Conservation (phyloP, 2,329 filamentous ascomycete species). For the Fonsecaea pugnacius region DNA sequence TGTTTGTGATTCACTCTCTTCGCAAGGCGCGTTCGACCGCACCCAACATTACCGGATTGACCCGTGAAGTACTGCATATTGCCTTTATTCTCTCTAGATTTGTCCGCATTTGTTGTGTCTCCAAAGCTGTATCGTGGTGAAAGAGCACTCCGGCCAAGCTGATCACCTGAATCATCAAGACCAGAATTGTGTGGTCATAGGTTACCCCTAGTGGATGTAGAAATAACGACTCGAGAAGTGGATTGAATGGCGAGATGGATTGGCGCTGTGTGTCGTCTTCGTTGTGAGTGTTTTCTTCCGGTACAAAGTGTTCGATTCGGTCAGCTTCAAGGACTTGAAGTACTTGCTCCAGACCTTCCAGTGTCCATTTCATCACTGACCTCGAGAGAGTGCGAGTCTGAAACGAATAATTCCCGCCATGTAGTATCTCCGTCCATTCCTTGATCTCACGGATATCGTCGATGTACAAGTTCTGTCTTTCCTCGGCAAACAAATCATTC, state of each 20-base stretch:
- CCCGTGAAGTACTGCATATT: slow-evolving; percentile 32
- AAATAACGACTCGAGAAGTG: background rate
- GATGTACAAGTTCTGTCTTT: slow-evolving; percentile 93
- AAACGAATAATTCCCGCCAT: slow-evolving; percentile 14
- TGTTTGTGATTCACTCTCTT: slow-evolving; percentile 35
- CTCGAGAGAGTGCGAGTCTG: slow-evolving; percentile 18
- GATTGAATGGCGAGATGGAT: slow-evolving; percentile 61
- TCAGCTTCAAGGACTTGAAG: slow-evolving; percentile 9
- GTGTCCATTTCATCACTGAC: slow-evolving; percentile 53
- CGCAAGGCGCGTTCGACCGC: slow-evolving; percentile 38
- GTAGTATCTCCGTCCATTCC: slow-evolving; percentile 66
- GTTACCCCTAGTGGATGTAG: slow-evolving; percentile 67
- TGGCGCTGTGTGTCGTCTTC: background rate
- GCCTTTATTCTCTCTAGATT: slow-evolving; percentile 39
- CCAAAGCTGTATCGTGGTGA: slow-evolving; percentile 18
- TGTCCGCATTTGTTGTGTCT: background rate
- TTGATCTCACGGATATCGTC: slow-evolving; percentile 76
- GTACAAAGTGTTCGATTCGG: background rate
- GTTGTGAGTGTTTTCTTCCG: background rate
- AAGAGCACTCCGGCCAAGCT: slow-evolving; percentile 44
- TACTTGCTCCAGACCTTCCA: slow-evolving; percentile 50
- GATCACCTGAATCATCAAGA: slow-evolving; percentile 47
- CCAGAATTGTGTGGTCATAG: slow-evolving; percentile 69
- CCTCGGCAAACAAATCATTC: slow-evolving; percentile 78
- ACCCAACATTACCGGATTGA: slow-evolving; percentile 20